Conservation (phyloP, 2,329 filamentous ascomycete genomes). For the Fusarium virguliforme region DNA sequence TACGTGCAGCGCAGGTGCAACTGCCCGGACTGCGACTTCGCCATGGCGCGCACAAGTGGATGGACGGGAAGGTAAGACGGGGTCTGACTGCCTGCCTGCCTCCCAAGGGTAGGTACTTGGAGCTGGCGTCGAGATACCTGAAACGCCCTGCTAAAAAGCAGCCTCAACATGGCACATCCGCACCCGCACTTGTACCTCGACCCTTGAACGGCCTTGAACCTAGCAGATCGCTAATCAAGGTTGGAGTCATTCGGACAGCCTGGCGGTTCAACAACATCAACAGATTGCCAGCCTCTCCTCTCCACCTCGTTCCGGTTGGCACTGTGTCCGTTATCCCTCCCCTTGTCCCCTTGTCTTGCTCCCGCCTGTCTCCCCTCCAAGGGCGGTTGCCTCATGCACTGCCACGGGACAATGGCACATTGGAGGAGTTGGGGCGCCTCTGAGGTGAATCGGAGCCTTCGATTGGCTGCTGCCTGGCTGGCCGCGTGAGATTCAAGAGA, state of each 20-base stretch:
- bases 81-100: slow-evolving; percentile 20
- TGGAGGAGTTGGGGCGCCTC: slow-evolving; percentile 32
- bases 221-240: slow-evolving; percentile 4
- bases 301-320: slow-evolving; percentile 16
- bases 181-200: slow-evolving; percentile 27
- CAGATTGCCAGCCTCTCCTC: slow-evolving; percentile 22
- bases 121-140: slow-evolving; percentile 23
- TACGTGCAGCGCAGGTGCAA: neutral
- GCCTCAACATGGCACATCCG: slow-evolving; percentile 11
- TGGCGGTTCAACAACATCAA: slow-evolving; percentile 23
- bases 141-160: neutral
- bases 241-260: slow-evolving; percentile 32
- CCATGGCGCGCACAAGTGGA: slow-evolving; percentile 24
- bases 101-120: slow-evolving; percentile 30
- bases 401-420: slow-evolving; percentile 52
- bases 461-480: slow-evolving; percentile 42
- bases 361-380: slow-evolving; percentile 29
- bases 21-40: slow-evolving; percentile 3
- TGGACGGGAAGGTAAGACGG: slow-evolving; percentile 30
- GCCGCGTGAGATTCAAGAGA: slow-evolving; percentile 30
- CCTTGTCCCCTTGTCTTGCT: slow-evolving; percentile 20
- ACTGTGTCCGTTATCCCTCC: slow-evolving; percentile 6
- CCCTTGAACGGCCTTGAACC: slow-evolving; percentile 18
- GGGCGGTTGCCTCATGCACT: slow-evolving; percentile 53
- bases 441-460: neutral